Evolutionary conservation across 257 asterid genomes (phyloP).

Genomic region (Solanum piurae): DNA sequence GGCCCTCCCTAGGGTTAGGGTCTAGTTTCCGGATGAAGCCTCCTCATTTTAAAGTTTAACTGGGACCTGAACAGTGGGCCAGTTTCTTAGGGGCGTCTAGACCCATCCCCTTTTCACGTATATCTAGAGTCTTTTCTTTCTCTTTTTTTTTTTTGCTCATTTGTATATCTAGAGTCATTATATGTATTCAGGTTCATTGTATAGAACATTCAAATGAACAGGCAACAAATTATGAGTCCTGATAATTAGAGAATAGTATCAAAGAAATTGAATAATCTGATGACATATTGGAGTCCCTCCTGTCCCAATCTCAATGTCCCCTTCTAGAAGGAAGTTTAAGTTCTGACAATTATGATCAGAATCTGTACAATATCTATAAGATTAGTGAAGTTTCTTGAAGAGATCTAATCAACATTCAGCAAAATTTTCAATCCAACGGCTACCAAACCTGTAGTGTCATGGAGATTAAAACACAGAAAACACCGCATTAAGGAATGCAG

Average conservation of each 20-base stretch:
- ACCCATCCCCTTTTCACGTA: background rate
- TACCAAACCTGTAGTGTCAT: background rate
- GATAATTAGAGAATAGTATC: background rate
- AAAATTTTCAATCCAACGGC: background rate
- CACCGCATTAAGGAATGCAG: background rate
- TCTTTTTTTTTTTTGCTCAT: background rate
- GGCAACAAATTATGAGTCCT: background rate
- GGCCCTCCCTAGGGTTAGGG: background rate
- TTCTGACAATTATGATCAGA: background rate
- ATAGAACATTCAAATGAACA: background rate
- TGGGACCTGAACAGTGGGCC: background rate
- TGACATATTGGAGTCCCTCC: background rate
- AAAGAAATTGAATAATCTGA: background rate
- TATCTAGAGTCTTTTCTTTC: background rate
- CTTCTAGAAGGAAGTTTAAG: background rate
- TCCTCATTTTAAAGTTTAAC: background rate
- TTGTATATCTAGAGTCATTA: background rate
- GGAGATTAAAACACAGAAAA: background rate
- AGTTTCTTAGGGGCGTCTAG: background rate
- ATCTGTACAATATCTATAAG: background rate
- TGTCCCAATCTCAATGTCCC: background rate
- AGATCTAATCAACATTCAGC: background rate
- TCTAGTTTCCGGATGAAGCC: background rate
- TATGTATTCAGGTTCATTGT: background rate
- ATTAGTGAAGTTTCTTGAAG: background rate